These are phyloP conservation scores for Colletotrichum kahawae DNA, from an alignment of 2,329 filamentous ascomycete genomes.

Conservation along the genomic window DNA sequence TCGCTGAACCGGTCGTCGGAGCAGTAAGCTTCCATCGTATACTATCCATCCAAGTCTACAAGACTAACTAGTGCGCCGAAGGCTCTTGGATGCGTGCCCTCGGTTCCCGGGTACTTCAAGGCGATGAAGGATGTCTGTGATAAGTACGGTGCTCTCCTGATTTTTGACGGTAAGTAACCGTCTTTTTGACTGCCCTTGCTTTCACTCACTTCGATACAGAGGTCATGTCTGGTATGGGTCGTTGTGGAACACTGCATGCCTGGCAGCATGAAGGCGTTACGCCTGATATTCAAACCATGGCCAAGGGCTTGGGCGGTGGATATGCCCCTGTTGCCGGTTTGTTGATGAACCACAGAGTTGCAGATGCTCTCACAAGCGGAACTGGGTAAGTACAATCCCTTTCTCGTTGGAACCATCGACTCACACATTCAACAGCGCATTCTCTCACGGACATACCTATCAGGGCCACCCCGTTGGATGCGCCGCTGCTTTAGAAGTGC, in stretches of 20 bases:
- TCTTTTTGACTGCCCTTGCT: background rate
- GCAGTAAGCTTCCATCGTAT: slow-evolving; percentile 56
- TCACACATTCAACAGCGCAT: slow-evolving; percentile 21
- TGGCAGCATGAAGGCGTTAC: slow-evolving; percentile 29
- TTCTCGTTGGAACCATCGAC: background rate
- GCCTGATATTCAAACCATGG: slow-evolving; percentile 64
- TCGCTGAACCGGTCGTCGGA: slow-evolving; percentile 73
- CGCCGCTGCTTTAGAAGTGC: slow-evolving; percentile 66
- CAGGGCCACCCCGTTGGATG: slow-evolving; percentile 66
- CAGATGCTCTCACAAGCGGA: slow-evolving; percentile 52
- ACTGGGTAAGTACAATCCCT: slow-evolving; percentile 34
- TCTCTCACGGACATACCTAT: slow-evolving; percentile 64
- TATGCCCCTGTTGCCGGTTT: slow-evolving; percentile 60
- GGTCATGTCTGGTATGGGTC: slow-evolving; percentile 18
- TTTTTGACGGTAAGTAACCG: slow-evolving; percentile 58
- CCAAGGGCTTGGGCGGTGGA: slow-evolving; percentile 63
- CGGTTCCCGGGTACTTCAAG: slow-evolving; percentile 61
- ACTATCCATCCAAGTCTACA: background rate
- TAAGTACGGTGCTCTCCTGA: slow-evolving; percentile 74
- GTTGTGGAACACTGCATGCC: slow-evolving; percentile 3
- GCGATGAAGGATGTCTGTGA: slow-evolving; percentile 73
- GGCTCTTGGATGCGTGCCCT: slow-evolving; percentile 73
- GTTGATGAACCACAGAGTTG: slow-evolving; percentile 54
- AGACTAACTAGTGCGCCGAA: slow-evolving; percentile 24
- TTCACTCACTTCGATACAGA: slow-evolving; percentile 32